Evolutionary conservation across 1,284 basidiomycete species (phyloP).

Genomic region (Boletus calvinii): DNA sequence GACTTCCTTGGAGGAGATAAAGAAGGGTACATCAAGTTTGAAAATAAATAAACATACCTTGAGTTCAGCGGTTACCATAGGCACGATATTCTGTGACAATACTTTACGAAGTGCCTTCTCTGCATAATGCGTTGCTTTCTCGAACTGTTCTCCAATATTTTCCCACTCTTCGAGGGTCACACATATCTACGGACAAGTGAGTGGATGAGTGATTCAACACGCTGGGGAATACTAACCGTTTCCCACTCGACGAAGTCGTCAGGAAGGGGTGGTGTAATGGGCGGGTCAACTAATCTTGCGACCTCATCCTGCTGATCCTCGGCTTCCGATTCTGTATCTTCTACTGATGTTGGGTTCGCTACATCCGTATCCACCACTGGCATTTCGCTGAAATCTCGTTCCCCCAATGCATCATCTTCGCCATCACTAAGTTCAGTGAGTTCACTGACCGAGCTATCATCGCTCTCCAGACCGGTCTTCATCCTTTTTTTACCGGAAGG

Average conservation of each 20-base stretch:
- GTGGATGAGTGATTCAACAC: not conserved
- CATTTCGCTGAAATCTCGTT: slow-evolving; percentile 11
- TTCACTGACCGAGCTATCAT: slow-evolving; percentile 59
- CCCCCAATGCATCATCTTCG: slow-evolving; percentile 17
- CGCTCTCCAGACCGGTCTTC: slow-evolving; percentile 58
- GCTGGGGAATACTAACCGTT: slow-evolving; percentile 54
- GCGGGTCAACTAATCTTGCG: not conserved
- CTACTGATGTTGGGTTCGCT: not conserved
- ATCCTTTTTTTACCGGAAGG: slow-evolving; percentile 12
- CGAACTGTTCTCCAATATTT: slow-evolving; percentile 67
- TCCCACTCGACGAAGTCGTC: slow-evolving; percentile 80
- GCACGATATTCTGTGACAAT: slow-evolving; percentile 64
- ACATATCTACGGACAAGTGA: slow-evolving; percentile 55
- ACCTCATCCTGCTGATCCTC: slow-evolving; percentile 8
- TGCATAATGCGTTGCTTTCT: slow-evolving; percentile 71
- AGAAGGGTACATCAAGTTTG: slow-evolving; percentile 1
- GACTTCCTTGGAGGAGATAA: slow-evolving; percentile 48
- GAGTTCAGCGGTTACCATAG: slow-evolving; percentile 62
- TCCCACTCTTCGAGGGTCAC: slow-evolving; percentile 83
- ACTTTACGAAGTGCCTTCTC: slow-evolving; percentile 77
- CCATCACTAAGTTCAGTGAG: slow-evolving; percentile 67
- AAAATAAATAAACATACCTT: slow-evolving; percentile 28
- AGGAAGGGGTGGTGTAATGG: slow-evolving; percentile 29
- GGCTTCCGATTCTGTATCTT: not conserved
- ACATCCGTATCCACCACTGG: slow-evolving; percentile 5